phyloP scores from a whole-genome alignment of 345 rosid species.

The Luvunga scandens region DNA sequence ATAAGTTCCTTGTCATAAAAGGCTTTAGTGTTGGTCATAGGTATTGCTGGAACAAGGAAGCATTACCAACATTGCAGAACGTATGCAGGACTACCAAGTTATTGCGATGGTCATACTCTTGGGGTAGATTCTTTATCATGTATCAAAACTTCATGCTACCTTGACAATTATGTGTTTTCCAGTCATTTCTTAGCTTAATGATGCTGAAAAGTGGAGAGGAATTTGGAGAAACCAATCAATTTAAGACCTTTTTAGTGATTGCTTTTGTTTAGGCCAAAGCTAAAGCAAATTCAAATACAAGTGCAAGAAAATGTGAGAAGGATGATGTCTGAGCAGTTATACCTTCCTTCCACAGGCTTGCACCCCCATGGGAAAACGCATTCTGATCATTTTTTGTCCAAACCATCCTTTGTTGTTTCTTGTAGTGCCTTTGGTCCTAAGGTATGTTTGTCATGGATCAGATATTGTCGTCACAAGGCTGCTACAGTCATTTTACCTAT shows the following conservation, averaged over 20 bases:
- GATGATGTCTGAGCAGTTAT: constrained; percentile 74
- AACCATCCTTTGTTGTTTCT: constrained; percentile 70
- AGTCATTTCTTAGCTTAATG: not conserved
- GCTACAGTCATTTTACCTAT: not conserved
- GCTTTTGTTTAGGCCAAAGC: constrained; percentile 51
- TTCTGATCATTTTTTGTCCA: constrained; percentile 23
- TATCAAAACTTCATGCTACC: not conserved
- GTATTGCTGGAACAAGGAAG: constrained; percentile 66
- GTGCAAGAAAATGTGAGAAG: constrained; percentile 76
- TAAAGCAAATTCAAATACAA: constrained; percentile 60
- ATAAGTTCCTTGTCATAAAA: not conserved
- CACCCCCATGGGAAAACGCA: constrained; percentile 26
- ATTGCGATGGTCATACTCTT: constrained; percentile 79
- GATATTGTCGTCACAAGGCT: not conserved
- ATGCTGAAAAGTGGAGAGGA: constrained; percentile 9
- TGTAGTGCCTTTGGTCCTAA: constrained; percentile 79
- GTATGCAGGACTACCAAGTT: constrained; percentile 76
- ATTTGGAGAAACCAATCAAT: not conserved
- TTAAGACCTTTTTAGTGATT: not conserved
- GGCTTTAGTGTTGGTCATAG: constrained; percentile 29
- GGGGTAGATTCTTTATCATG: constrained; percentile 45
- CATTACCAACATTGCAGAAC: constrained; percentile 41
- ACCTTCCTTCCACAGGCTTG: constrained; percentile 35
- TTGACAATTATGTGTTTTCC: not conserved
- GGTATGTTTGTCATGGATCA: constrained; percentile 35